Conservation (phyloP, 1,139 yeast genomes). For the Blastobotrys raffinosifermentans region DNA sequence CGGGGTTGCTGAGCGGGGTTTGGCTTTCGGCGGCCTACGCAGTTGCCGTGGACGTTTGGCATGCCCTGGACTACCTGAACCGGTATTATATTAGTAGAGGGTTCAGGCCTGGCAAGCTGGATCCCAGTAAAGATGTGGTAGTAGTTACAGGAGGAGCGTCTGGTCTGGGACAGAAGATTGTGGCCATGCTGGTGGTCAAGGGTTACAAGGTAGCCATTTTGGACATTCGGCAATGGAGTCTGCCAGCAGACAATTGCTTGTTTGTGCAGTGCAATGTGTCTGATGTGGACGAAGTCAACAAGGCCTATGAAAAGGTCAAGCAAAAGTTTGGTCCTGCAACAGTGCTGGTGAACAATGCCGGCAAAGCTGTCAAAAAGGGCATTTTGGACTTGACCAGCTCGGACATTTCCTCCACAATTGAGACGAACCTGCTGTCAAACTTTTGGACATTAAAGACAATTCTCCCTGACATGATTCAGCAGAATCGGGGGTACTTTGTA, state of each 20-base stretch:
- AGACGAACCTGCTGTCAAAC: slow-evolving; percentile 55
- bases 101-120: slow-evolving; percentile 20
- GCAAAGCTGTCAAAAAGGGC: slow-evolving; percentile 44
- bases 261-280: slow-evolving; percentile 49
- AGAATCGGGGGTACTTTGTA: slow-evolving; percentile 46
- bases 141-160: slow-evolving; percentile 61
- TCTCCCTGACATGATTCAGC: slow-evolving; percentile 30
- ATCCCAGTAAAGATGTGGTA: slow-evolving; percentile 30
- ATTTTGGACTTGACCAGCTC: slow-evolving; percentile 36
- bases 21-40: slow-evolving; percentile 6
- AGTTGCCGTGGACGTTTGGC: slow-evolving; percentile 13
- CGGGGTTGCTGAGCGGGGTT: slow-evolving; percentile 3
- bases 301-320: slow-evolving; percentile 33
- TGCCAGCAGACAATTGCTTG: no score
- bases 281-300: slow-evolving; percentile 32
- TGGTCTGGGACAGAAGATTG: slow-evolving; percentile 52
- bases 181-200: slow-evolving; percentile 32
- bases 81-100: slow-evolving; percentile 12
- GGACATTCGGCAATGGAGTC: no score
- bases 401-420: slow-evolving; percentile 34
- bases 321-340: slow-evolving; percentile 35
- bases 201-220: slow-evolving; percentile 41
- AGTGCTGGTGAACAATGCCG: slow-evolving; percentile 70
- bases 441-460: slow-evolving; percentile 45
- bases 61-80: slow-evolving; percentile 13